These are phyloP conservation scores for Trametes maxima DNA, from an alignment of 768 basidiomycete species.

Conservation along the genomic window DNA sequence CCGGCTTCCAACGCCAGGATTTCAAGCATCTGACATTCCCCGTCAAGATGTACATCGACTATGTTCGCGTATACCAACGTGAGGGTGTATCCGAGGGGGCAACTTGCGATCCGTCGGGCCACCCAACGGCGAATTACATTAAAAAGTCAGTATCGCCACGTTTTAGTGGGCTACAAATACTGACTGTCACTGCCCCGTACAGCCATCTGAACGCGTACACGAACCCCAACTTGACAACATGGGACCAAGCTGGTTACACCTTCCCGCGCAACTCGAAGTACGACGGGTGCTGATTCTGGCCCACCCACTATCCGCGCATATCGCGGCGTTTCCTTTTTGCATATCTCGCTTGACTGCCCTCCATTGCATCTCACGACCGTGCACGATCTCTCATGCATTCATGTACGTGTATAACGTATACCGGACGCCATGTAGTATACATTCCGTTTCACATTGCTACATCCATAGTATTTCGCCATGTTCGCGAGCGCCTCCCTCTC, in stretches of 20 bases:
- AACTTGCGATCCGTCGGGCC: conserved; percentile 76
- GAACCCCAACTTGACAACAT: conserved; percentile 85
- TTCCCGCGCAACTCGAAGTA: conserved; percentile 68
- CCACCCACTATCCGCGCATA: neutral
- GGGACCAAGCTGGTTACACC: conserved; percentile 72
- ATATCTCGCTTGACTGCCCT: conserved; percentile 1
- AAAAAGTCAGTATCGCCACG: conserved; percentile 43
- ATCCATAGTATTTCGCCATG: conserved; percentile 11
- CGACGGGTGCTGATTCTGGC: conserved; percentile 36
- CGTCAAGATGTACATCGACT: conserved; percentile 81
- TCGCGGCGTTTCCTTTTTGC: neutral
- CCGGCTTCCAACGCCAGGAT: conserved; percentile 74
- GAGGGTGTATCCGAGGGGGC: conserved; percentile 62
- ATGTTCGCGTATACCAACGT: conserved; percentile 87
- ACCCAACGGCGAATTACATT: conserved; percentile 85
- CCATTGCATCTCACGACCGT: conserved; percentile 17
- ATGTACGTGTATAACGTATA: conserved; percentile 20
- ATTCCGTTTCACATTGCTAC: neutral
- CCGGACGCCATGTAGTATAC: conserved; percentile 24
- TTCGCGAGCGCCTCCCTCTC: neutral
- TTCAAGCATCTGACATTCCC: conserved; percentile 78
- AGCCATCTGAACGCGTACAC: conserved; percentile 62
- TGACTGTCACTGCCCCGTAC: neutral
- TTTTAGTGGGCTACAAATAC: neutral
- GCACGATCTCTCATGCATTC: conserved; percentile 23